Evolutionary conservation across 345 rosid species (phyloP).

Genomic region (Hirschfeldia incana): DNA sequence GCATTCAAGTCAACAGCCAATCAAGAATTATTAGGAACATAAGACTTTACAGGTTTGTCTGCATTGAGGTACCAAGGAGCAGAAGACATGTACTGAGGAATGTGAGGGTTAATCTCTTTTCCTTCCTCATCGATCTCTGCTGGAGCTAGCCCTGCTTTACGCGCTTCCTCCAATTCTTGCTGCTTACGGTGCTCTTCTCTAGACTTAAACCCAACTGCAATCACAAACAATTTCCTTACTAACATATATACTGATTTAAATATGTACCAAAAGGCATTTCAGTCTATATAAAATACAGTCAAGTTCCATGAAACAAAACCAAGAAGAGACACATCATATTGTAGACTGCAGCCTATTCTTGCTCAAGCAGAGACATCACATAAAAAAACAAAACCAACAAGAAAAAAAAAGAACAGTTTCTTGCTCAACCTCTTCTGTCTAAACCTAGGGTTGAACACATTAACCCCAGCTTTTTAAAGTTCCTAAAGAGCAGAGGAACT

Average conservation of each 20-base stretch:
- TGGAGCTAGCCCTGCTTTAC: neutral
- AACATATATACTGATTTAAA: neutral
- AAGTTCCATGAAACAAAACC: neutral
- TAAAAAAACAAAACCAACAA: neutral
- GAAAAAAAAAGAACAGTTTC: neutral
- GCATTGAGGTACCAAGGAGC: conserved; percentile 3
- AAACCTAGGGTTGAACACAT: neutral
- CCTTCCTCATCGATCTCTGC: neutral
- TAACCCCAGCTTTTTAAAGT: neutral
- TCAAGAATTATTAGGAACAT: neutral
- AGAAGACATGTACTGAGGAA: neutral
- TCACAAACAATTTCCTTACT: neutral
- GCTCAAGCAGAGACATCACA: no score
- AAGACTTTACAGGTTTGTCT: neutral
- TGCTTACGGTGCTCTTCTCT: conserved; percentile 7
- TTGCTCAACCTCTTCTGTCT: neutral
- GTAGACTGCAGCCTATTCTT: no score
- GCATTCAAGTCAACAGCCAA: neutral
- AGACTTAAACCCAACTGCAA: neutral
- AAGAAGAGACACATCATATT: neutral
- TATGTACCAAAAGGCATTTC: neutral
- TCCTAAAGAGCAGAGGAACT: neutral
- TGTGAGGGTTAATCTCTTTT: conserved; percentile 8
- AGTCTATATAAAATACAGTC: neutral
- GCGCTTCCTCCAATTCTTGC: conserved; percentile 3